Percentiles rank a stretch among this genome's conserved stretches.
These are phyloP conservation scores for Plantago coronopus DNA, from an alignment of 305 asterid genomes.

Conservation along the genomic window DNA sequence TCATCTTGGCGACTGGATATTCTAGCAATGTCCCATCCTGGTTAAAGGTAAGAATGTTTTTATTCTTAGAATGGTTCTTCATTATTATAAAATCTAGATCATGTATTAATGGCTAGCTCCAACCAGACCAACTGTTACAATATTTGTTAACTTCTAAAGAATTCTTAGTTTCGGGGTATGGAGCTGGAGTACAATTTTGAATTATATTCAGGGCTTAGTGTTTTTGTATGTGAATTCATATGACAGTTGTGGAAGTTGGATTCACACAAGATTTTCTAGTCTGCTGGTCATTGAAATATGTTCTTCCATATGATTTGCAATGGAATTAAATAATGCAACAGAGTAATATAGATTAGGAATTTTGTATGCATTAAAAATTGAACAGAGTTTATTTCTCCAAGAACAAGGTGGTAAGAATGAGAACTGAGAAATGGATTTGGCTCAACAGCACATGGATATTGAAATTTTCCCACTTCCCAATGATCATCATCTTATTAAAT, in stretches of 20 bases:
- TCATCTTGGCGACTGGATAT: slow-evolving; percentile 83
- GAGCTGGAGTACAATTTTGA: background rate
- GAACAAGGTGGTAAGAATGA: slow-evolving; percentile 22
- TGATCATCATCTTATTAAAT: background rate
- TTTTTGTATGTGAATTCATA: slow-evolving; percentile 31
- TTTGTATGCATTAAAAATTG: background rate
- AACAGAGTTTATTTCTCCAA: slow-evolving; percentile 25
- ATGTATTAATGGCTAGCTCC: background rate
- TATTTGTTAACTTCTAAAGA: background rate
- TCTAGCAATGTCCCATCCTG: slow-evolving; percentile 89
- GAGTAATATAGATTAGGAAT: slow-evolving; percentile 4
- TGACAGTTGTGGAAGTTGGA: slow-evolving; percentile 70
- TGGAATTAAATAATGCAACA: slow-evolving; percentile 12
- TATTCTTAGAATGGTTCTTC: background rate
- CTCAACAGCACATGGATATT: slow-evolving; percentile 22
- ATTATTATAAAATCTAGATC: background rate
- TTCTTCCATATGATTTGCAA: slow-evolving; percentile 11
- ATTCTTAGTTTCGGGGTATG: background rate
- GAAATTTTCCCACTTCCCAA: slow-evolving; percentile 13
- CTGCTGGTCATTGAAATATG: slow-evolving; percentile 36
- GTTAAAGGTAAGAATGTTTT: slow-evolving; percentile 55
- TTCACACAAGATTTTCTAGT: slow-evolving; percentile 49
- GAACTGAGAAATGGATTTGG: slow-evolving; percentile 22
- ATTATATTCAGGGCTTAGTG: background rate
- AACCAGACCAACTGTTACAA: background rate